A percentile compares a stretch with the other conserved stretches of the same genome.
These are phyloP conservation scores for Trypethelium eluteriae DNA, from an alignment of 495 filamentous ascomycete genomes.

Conservation along the genomic window DNA sequence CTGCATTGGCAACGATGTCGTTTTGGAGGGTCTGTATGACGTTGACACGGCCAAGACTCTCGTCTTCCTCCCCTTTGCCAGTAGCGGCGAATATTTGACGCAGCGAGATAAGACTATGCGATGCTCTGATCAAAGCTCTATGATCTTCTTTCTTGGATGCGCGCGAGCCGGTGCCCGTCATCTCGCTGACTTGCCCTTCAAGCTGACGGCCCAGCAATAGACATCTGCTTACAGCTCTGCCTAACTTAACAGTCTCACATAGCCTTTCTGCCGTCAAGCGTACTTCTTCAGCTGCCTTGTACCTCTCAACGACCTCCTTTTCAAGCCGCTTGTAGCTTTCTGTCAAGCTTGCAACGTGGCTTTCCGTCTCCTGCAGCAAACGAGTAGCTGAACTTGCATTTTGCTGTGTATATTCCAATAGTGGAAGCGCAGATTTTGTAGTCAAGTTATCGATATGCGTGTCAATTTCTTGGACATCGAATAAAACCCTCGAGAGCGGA, in stretches of 20 bases:
- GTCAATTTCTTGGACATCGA: constrained; percentile 95
- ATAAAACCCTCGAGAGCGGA: constrained; percentile 85
- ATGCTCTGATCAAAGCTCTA: constrained; percentile 67
- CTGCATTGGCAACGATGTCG: constrained; percentile 60
- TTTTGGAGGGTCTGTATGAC: constrained; percentile 59
- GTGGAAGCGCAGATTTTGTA: constrained; percentile 70
- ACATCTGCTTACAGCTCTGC: constrained; percentile 64
- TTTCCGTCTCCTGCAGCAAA: constrained; percentile 64
- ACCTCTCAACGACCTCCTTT: constrained; percentile 72
- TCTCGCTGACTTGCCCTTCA: constrained; percentile 67
- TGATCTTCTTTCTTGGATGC: constrained; percentile 52
- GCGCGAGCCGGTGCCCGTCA: constrained; percentile 40
- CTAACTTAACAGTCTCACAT: constrained; percentile 68
- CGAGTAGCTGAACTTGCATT: constrained; percentile 59
- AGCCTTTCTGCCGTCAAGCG: constrained; percentile 63
- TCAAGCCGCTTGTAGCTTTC: constrained; percentile 76
- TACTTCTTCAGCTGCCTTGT: constrained; percentile 73
- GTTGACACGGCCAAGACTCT: constrained; percentile 63
- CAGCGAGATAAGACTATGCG: constrained; percentile 65
- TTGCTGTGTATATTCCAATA: constrained; percentile 69
- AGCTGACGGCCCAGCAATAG: constrained; percentile 77
- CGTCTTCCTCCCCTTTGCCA: constrained; percentile 61
- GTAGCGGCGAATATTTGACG: constrained; percentile 61
- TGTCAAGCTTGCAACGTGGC: constrained; percentile 68
- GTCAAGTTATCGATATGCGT: constrained; percentile 88